Percentiles rank a stretch among this genome's conserved stretches.
These are phyloP conservation scores for Cruciata laevipes DNA, from an alignment of 257 asterid species.

Conservation along the genomic window DNA sequence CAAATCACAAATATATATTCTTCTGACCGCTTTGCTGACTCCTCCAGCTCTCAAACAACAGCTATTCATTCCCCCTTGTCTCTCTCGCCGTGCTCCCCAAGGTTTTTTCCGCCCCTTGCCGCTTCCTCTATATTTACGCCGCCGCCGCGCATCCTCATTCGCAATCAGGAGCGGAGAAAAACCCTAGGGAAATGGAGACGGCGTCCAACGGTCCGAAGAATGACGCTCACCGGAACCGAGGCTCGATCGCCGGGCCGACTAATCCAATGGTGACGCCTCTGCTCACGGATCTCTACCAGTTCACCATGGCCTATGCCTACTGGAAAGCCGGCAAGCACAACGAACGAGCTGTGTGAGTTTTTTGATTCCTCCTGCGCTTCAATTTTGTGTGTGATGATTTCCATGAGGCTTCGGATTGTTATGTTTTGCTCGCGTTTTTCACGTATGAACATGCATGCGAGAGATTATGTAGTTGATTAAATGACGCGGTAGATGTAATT, in stretches of 20 bases:
- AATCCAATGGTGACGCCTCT: slow-evolving; percentile 98
- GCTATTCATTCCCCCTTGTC: not conserved
- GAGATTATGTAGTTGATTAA: not conserved
- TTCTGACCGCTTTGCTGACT: not conserved
- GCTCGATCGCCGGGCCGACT: slow-evolving; percentile 54
- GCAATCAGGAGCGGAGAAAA: slow-evolving; percentile 1
- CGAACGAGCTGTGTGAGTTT: slow-evolving; percentile 85
- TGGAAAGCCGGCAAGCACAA: slow-evolving; percentile 92
- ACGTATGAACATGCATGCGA: not conserved
- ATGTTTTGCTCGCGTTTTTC: not conserved
- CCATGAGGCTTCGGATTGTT: not conserved
- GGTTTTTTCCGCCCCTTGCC: not conserved
- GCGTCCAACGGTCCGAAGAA: slow-evolving; percentile 37
- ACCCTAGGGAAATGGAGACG: slow-evolving; percentile 33
- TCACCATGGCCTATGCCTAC: slow-evolving; percentile 97
- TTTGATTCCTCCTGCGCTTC: not conserved
- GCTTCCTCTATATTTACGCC: not conserved
- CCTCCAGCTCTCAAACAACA: slow-evolving; percentile 11
- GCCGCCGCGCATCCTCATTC: not conserved
- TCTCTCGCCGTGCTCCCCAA: slow-evolving; percentile 12
- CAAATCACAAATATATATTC: too few relatives aligned
- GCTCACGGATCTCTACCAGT: slow-evolving; percentile 94
- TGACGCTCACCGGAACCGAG: slow-evolving; percentile 18
- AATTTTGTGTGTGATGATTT: not conserved
- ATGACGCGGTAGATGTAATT: not conserved